Percentiles rank a stretch among this genome's conserved stretches.
These are phyloP conservation scores for Penicillium glabrum DNA, from an alignment of 2,329 filamentous ascomycete genomes.

Conservation along the genomic window DNA sequence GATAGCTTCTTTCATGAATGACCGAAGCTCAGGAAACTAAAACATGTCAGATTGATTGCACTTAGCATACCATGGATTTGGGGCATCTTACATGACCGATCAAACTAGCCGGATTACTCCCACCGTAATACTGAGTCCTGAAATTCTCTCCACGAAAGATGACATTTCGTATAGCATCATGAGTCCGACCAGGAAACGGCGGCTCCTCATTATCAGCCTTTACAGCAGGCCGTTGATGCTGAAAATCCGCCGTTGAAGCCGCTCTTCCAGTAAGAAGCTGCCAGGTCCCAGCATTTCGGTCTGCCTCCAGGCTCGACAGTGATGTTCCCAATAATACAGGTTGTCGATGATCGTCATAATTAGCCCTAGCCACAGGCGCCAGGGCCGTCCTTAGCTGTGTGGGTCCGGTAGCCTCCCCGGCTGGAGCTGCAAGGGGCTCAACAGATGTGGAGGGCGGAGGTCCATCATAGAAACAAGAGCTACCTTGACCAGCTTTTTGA, in stretches of 20 bases:
- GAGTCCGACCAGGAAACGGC: neutral
- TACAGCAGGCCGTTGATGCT: conserved; percentile 13
- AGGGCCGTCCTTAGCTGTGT: neutral
- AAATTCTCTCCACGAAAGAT: conserved; percentile 25
- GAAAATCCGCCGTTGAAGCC: neutral
- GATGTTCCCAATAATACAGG: neutral
- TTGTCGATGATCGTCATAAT: neutral
- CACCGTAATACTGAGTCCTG: conserved; percentile 23
- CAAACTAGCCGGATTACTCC: conserved; percentile 20
- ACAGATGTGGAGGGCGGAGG: neutral
- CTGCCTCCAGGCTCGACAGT: conserved; percentile 3
- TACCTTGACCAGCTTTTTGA: neutral
- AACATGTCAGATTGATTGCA: neutral
- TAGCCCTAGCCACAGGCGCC: neutral
- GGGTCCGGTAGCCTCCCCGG: neutral
- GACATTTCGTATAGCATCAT: conserved; percentile 5
- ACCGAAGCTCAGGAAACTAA: conserved; percentile 22
- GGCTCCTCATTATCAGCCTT: conserved; percentile 7
- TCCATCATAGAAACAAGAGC: conserved; percentile 1
- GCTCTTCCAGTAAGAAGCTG: conserved; percentile 2
- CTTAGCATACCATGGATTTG: neutral
- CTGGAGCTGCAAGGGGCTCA: neutral
- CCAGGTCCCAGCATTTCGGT: conserved; percentile 6
- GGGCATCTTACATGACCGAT: conserved; percentile 20
- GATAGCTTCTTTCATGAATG: conserved; percentile 24